Percentiles rank a stretch among this genome's conserved stretches.
phyloP scores from a whole-genome alignment of 2,329 filamentous ascomycete species.

The Microsporum audouinii region DNA sequence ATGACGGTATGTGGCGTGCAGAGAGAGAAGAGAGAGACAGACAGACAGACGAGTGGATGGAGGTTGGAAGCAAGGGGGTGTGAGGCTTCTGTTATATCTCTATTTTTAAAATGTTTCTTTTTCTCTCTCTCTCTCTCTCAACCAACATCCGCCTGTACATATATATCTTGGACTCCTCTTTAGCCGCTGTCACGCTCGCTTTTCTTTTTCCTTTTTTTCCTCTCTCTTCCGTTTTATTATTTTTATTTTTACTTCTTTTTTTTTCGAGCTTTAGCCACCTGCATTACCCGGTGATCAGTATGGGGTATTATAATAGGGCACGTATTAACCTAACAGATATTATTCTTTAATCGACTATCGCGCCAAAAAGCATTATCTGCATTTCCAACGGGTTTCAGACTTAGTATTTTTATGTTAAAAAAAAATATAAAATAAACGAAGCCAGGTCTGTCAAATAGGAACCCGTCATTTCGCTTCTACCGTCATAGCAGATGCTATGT shows the following conservation, averaged over 20 bases:
- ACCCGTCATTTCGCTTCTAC: slow-evolving; percentile 3
- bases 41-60: neutral
- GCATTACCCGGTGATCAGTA: slow-evolving; percentile 3
- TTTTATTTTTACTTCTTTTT: neutral
- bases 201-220: slow-evolving; percentile 1
- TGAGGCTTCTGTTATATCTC: neutral
- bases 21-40: neutral
- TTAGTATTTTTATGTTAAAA: neutral
- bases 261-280: neutral
- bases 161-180: slow-evolving; percentile 1
- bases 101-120: slow-evolving; percentile 3
- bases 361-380: neutral
- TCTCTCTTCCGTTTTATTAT: too few species aligned
- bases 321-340: neutral
- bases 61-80: neutral
- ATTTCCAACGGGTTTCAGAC: slow-evolving; percentile 2
- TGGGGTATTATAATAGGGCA: neutral
- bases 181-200: slow-evolving; percentile 1
- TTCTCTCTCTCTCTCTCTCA: neutral
- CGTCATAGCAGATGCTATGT: neutral
- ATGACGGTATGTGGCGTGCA: slow-evolving; percentile 1
- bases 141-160: neutral
- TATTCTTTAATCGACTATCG: neutral
- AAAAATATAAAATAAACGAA: neutral
- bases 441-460: neutral